A percentile compares a stretch with the other conserved stretches of the same genome.
Evolutionary conservation across 768 basidiomycete genomes (phyloP).

Genomic region (Mrakia hoshinonis): DNA sequence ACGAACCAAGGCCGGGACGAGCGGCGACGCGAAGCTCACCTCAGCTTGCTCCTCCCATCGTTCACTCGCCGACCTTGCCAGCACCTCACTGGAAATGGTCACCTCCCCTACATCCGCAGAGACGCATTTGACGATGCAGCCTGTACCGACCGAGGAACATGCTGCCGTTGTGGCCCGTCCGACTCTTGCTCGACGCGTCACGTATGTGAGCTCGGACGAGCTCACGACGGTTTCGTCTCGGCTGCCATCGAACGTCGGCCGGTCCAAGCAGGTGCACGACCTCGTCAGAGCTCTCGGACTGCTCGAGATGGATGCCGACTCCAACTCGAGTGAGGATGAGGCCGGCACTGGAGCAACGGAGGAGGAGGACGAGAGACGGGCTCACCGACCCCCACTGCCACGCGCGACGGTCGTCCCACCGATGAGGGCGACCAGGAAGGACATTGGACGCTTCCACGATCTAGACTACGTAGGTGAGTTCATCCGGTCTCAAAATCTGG

Average conservation of each 20-base stretch:
- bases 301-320: conserved; percentile 27
- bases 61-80: too few relatives aligned
- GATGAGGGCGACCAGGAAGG: conserved; percentile 49
- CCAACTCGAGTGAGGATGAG: neutral
- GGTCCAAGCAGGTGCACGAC: conserved; percentile 33
- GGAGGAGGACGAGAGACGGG: neutral
- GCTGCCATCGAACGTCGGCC: conserved; percentile 42
- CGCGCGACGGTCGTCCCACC: conserved; percentile 49
- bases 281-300: conserved; percentile 30
- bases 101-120: too few relatives aligned
- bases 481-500: conserved; percentile 33
- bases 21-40: too few relatives aligned
- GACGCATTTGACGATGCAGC: too few relatives aligned
- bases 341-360: neutral
- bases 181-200: neutral
- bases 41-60: too few relatives aligned
- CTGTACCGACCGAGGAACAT: too few relatives aligned
- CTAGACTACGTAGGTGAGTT: conserved; percentile 60
- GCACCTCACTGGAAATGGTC: too few relatives aligned
- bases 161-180: too few relatives aligned
- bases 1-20: too few relatives aligned
- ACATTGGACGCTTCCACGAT: conserved; percentile 62
- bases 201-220: conserved; percentile 12
- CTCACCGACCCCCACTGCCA: neutral
- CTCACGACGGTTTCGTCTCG: conserved; percentile 46